Base-by-base conservation (phyloP, 371 early-diverging fungal species). In the Mortierella sp. region DNA sequence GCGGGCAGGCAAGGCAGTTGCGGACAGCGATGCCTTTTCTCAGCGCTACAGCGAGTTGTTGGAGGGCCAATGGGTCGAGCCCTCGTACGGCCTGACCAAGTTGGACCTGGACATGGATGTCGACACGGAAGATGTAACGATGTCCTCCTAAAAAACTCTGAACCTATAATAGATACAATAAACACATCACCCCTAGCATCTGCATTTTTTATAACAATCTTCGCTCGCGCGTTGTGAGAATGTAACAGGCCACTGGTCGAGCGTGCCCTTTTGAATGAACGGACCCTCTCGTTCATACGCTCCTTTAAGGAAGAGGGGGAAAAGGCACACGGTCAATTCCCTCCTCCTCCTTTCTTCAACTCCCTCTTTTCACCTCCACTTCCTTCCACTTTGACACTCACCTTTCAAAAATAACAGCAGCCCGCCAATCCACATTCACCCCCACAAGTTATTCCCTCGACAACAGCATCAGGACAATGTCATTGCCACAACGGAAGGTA, bases 1-100 rank as follows among this genome's bases (percentile, higher is more conserved):
- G 90, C 87, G 89, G 69, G 95, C 94, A 7, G 71, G 83, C 47
- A 91, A 92, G 82, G 88, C 86, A 9, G 91, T 94, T 0, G 68
- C 75, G 0, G 89, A 91, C 66, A 87, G 86, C 66, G 92, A 90
- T 22, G 87, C 85, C 41, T 90, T 93, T 73, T 89, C 89, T 19
- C 72, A 79, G 43, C 45, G 74, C 44, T 90, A 86, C 76, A 65
- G 66, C 45, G 76, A 74, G 39, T 64, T 83, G 73, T 40, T 79
- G 24, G 86, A 84, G 52, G 84, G 79, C 40, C 63, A 61, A 19
- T 83, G 84, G 84, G 37, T 26, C 2, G 79, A 83, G 70, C 84
- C 84, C 39, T 48, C 61, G 31, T 73, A 70, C 41, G 76, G 70
- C 6, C 44, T 34, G 34, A 40, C 65, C 2, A 75, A 61, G 24